phyloP scores from a whole-genome alignment of 2,329 filamentous ascomycete genomes.

The Helicocarpus griseus region DNA sequence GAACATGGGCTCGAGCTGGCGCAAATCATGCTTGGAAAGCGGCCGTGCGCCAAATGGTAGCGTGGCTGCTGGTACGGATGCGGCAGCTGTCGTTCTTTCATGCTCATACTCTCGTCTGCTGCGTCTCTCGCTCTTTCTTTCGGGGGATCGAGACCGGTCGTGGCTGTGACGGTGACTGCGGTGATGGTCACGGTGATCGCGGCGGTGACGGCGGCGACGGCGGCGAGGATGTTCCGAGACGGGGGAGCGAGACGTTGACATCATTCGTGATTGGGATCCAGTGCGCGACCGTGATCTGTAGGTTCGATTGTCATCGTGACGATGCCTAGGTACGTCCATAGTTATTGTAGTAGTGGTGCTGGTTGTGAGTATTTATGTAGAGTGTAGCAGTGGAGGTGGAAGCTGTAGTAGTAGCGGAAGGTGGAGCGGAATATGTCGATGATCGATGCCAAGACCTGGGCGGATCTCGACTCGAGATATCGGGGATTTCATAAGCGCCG shows the following conservation, averaged over 20 bases:
- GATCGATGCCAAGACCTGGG: background rate
- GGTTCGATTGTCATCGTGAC: background rate
- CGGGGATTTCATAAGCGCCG: no score
- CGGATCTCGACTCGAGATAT: background rate
- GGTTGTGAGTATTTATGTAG: background rate
- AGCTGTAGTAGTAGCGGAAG: background rate
- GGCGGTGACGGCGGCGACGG: constrained; percentile 26
- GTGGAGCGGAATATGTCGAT: background rate
- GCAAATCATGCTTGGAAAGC: constrained; percentile 61
- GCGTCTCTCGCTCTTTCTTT: constrained; percentile 3
- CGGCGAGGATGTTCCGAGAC: constrained; percentile 13
- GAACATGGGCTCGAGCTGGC: constrained; percentile 59
- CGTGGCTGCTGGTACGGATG: constrained; percentile 22
- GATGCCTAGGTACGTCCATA: constrained; percentile 1
- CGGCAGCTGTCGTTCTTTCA: constrained; percentile 6
- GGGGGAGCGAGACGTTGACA: constrained; percentile 29
- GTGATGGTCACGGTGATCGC: constrained; percentile 21
- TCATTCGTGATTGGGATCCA: constrained; percentile 19
- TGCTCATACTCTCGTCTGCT: constrained; percentile 5
- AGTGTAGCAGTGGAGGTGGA: no score
- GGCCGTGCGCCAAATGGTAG: constrained; percentile 59
- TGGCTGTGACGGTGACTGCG: constrained; percentile 13
- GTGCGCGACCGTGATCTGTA: constrained; percentile 8
- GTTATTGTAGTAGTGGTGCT: background rate
- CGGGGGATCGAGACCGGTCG: constrained; percentile 12